Base-by-base conservation (phyloP, 1,284 basidiomycete species). In the Apiotrichum porosum region DNA sequence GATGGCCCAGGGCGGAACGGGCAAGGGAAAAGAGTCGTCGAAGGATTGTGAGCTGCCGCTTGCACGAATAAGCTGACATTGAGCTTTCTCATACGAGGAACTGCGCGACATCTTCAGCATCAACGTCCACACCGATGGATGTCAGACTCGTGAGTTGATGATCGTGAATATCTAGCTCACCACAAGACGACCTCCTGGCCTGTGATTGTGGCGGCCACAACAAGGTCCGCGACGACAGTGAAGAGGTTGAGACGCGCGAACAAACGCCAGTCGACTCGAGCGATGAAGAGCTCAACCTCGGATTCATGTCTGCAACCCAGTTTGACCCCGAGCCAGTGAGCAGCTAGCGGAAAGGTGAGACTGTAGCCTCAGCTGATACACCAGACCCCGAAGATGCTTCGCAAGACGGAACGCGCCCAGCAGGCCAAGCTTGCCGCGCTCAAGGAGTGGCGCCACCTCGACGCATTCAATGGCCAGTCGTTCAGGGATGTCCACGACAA, bases 91-190 rank as follows among this genome's bases (percentile, higher is more conserved):
- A 1, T 76, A 79, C n/a, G 88, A 88, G 71, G 92, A 97, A 85
- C 79, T 95, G 22, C 82, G 83, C 39, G 90, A 93, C 65, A 88
- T 99, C 57, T 99, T 98, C 73, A 85, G 83, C 9, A 76, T 97
- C 32, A 83, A 94, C 69, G 75, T 80, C 0, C 76, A 84, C 44
- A 94, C 92, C 0, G 73, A 71, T 46, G 69, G 79, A 3, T 97
- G 91, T 73, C 86, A 93, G 51, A 97, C 94, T 2, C 95, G 78
- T 67, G 63, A 72, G 61, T 65, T 64, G 39, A 13, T 17, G 9
- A 6, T 2, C 14, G 12, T 21, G 9, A 1, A 6, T 37, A n/a
- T 12, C 17, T 24, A 6, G 24, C 38, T 50, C 26, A 50, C 52
- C 44, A 43, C 21, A 35, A 72, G 66, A 71, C 42, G 69, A 93